Base-by-base conservation (phyloP, 495 filamentous ascomycete species). In the Neurospora sp. region DNA sequence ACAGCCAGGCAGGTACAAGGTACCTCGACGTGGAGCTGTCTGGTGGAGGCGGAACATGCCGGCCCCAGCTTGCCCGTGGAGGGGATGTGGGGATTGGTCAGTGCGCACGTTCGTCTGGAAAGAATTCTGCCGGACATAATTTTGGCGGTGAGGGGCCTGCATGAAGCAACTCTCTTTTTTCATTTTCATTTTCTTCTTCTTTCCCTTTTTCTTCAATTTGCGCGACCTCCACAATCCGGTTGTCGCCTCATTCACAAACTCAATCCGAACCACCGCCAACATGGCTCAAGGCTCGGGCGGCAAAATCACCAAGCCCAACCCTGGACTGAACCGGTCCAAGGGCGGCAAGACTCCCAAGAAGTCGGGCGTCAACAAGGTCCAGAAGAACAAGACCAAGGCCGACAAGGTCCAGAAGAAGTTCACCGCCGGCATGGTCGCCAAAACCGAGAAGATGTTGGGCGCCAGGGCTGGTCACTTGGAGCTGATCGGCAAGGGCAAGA, bases 221-320 rank as follows among this genome's bases (percentile, higher is more conserved):
- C 54, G 54, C 54, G 54, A 35, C 54, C 27, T 62, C 54, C 54
- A 62, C 54, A 62, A 31, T 9, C 23, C 27, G 54, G 54, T 62
- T 62, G 54, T 62, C 54, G 54, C 54, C 54, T 62, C 27, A 62
- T 62, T 62, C 54, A 62, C 16, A 35, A 14, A 54, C 11, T 5
- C 54, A 31, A 9, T 9, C 14, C 48, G 48, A 54, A 62, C 54
- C 14, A 18, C 14, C 23, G 54, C 54, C 54, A 35, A 62, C 27
- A 86, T 86, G 85, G 84, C 82, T 18, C 85, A 86, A 81, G 85
- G 85, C 76, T 76, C 81, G 7, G 69, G 80, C 23, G 84, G 83
- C 66, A 85, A 84, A 69, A 62, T 77, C 14, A 42, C 78, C 54
- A 77, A 80, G 66, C 54, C 77, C 69, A 71, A 74, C 18, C 72